A percentile compares a stretch with the other conserved stretches of the same genome.
Evolutionary conservation across 495 filamentous ascomycete species (phyloP).

Genomic region (Thozetella sp.): DNA sequence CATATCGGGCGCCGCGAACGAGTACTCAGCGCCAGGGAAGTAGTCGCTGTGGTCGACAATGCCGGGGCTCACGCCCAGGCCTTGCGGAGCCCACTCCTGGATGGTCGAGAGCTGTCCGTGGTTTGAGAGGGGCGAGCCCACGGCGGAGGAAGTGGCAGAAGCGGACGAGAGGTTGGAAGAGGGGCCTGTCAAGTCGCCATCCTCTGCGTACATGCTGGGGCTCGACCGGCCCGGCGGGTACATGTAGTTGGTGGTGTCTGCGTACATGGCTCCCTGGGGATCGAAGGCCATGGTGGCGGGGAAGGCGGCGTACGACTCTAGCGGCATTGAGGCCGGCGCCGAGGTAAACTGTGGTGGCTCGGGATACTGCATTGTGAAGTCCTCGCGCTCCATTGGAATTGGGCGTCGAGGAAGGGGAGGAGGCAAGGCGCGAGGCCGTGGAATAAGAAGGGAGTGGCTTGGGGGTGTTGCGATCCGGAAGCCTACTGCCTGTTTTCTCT

Average conservation of each 20-base stretch:
- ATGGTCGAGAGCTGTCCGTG: slow-evolving; percentile 59
- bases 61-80: slow-evolving; percentile 65
- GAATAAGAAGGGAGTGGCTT: slow-evolving; percentile 5
- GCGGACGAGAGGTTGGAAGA: slow-evolving; percentile 69
- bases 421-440: neutral
- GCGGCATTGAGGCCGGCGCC: slow-evolving; percentile 34
- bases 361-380: slow-evolving; percentile 44
- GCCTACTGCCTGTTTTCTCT: neutral
- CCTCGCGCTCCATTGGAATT: slow-evolving; percentile 22
- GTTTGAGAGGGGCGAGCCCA: slow-evolving; percentile 78
- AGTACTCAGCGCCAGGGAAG: slow-evolving; percentile 58
- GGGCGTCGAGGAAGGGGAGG: slow-evolving; percentile 19
- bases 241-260: slow-evolving; percentile 32
- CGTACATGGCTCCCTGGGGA: slow-evolving; percentile 27
- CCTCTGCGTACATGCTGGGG: slow-evolving; percentile 44
- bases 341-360: slow-evolving; percentile 38
- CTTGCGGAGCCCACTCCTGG: slow-evolving; percentile 62
- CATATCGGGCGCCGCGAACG: slow-evolving; percentile 42
- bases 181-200: slow-evolving; percentile 47
- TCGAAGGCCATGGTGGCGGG: slow-evolving; percentile 38
- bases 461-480: slow-evolving; percentile 9
- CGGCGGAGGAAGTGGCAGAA: slow-evolving; percentile 78
- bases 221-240: slow-evolving; percentile 36
- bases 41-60: slow-evolving; percentile 67
- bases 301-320: slow-evolving; percentile 36